Percentiles rank a stretch among this genome's conserved stretches.
Conservation (phyloP, 2,329 filamentous ascomycete species). For the Pseudogymnoascus sp. region DNA sequence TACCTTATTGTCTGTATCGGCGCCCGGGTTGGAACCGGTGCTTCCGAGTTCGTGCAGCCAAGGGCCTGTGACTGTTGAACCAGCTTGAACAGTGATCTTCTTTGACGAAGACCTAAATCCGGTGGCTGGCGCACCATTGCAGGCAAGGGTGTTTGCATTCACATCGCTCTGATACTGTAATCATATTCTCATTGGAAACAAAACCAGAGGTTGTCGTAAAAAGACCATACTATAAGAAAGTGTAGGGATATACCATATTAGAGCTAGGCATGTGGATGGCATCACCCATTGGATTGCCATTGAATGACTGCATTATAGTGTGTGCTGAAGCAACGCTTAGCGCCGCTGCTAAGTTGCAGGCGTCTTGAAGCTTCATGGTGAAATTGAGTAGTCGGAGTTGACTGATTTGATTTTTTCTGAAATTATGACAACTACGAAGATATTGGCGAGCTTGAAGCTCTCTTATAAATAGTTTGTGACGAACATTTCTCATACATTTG, state of each 20-base stretch:
- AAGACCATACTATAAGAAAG: not conserved
- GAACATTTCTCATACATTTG: not conserved
- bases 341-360: constrained; percentile 17
- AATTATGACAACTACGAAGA: not conserved
- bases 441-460: not conserved
- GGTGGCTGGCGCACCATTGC: not conserved
- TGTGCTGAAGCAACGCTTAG: constrained; percentile 30
- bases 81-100: constrained; percentile 1
- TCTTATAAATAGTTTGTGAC: not conserved
- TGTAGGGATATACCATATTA: not conserved
- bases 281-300: not conserved
- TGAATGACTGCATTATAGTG: constrained; percentile 24
- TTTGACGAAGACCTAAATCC: not conserved
- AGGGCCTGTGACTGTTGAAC: not conserved
- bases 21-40: not conserved
- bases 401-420: not conserved
- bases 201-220: not conserved
- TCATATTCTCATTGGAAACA: not conserved
- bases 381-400: not conserved
- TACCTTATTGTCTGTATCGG: not conserved
- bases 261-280: not conserved
- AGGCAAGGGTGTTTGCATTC: not conserved
- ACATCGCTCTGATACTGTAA: not conserved
- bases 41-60: constrained; percentile 2
- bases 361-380: not conserved